Conservation (phyloP, 2,329 filamentous ascomycete species). For the Mariannaea elegans region DNA sequence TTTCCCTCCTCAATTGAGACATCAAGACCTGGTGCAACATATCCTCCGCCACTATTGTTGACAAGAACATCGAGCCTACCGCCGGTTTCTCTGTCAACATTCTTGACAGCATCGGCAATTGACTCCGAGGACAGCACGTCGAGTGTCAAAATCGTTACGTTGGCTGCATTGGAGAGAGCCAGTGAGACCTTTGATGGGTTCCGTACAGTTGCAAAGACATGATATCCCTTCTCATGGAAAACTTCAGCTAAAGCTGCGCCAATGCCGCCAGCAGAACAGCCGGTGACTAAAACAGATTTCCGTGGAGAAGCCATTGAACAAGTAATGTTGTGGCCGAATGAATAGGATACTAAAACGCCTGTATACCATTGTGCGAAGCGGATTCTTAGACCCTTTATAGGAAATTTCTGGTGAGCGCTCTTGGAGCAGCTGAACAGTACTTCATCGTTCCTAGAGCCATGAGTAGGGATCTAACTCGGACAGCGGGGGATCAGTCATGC, state of each 20-base stretch:
- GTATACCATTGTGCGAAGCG: neutral
- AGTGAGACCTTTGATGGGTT: slow-evolving; percentile 39
- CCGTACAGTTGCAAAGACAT: slow-evolving; percentile 46
- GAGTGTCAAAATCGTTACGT: slow-evolving; percentile 38
- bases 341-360: neutral
- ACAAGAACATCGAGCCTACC: slow-evolving; percentile 35
- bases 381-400: neutral
- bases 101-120: slow-evolving; percentile 34
- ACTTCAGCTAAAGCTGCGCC: slow-evolving; percentile 32
- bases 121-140: slow-evolving; percentile 42
- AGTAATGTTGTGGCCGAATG: neutral
- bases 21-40: slow-evolving; percentile 36
- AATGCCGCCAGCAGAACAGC: slow-evolving; percentile 39
- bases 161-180: slow-evolving; percentile 29
- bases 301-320: slow-evolving; percentile 12
- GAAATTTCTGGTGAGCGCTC: neutral
- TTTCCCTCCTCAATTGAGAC: slow-evolving; percentile 26
- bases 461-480: too few relatives aligned
- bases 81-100: slow-evolving; percentile 26
- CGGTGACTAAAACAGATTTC: slow-evolving; percentile 38
- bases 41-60: slow-evolving; percentile 32
- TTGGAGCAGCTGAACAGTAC: too few relatives aligned
- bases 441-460: too few relatives aligned
- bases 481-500: too few relatives aligned
- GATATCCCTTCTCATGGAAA: slow-evolving; percentile 36